Evolutionary conservation across 2,329 filamentous ascomycete genomes (phyloP).

Genomic region (Zymoseptoria tritici): DNA sequence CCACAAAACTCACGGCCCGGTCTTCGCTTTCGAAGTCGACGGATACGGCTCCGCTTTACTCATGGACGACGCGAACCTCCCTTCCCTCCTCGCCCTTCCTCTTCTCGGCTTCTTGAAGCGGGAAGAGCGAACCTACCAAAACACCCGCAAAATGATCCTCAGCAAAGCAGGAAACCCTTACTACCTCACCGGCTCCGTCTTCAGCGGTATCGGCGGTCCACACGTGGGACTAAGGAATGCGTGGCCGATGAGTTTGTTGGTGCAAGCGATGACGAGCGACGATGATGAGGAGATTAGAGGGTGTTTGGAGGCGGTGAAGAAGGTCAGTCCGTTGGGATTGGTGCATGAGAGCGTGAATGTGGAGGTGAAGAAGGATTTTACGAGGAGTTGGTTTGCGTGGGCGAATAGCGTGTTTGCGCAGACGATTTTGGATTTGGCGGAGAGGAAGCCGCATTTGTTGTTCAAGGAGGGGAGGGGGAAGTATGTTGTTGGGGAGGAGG

Average conservation of each 20-base stretch:
- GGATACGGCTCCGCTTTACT: conserved; percentile 74
- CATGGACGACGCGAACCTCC: conserved; percentile 87
- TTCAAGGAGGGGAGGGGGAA: conserved; percentile 59
- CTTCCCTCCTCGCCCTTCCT: conserved; percentile 70
- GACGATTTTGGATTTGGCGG: conserved; percentile 82
- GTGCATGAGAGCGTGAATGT: conserved; percentile 92
- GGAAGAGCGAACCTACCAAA: conserved; percentile 68
- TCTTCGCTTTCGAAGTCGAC: conserved; percentile 84
- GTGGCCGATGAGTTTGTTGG: conserved; percentile 92
- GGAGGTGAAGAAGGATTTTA: conserved; percentile 61
- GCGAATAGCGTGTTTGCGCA: conserved; percentile 94
- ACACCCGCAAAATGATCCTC: conserved; percentile 78
- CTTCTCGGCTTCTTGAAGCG: conserved; percentile 65
- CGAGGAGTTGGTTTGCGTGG: conserved; percentile 94
- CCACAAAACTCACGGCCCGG: conserved; percentile 66
- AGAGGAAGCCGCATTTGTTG: conserved; percentile 78
- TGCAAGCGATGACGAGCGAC: conserved; percentile 83
- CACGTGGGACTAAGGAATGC: conserved; percentile 80
- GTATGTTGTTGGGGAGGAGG: conserved; percentile 38
- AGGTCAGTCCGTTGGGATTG: conserved; percentile 67
- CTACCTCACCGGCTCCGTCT: conserved; percentile 67
- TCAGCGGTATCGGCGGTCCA: conserved; percentile 80
- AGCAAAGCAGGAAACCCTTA: conserved; percentile 77
- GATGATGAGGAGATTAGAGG: conserved; percentile 73
- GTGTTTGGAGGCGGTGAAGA: conserved; percentile 66